phyloP scores from a whole-genome alignment of 1,284 basidiomycete species.

The Cerrena zonata region DNA sequence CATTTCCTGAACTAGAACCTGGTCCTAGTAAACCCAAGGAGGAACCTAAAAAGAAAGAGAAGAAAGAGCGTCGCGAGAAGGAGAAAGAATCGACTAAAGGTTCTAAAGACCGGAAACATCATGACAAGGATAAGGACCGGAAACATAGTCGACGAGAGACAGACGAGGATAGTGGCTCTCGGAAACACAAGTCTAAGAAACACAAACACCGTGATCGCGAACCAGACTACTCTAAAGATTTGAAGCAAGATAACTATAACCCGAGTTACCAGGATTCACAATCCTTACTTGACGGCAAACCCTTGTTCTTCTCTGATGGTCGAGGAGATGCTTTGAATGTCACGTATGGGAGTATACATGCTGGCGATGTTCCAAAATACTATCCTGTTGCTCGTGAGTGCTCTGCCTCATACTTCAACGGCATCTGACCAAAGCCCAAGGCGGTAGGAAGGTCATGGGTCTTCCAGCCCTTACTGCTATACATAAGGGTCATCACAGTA shows the following conservation, averaged over 20 bases:
- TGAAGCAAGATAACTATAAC: background rate
- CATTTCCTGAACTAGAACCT: constrained; percentile 55
- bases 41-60: constrained; percentile 9
- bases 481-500: constrained; percentile 45
- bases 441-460: constrained; percentile 60
- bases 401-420: constrained; percentile 13
- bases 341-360: constrained; percentile 62
- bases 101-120: background rate
- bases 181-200: constrained; percentile 15
- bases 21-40: constrained; percentile 28
- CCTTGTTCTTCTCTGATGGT: constrained; percentile 59
- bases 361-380: constrained; percentile 66
- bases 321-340: constrained; percentile 67
- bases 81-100: background rate
- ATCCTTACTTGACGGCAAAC: constrained; percentile 1
- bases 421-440: constrained; percentile 56
- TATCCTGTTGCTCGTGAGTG: constrained; percentile 49
- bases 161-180: background rate
- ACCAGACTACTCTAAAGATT: background rate
- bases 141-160: constrained; percentile 15
- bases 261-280: background rate
- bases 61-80: constrained; percentile 10
- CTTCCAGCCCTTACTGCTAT: constrained; percentile 41
- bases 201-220: constrained; percentile 8
- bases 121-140: constrained; percentile 15